Percentiles rank a stretch among this genome's conserved stretches.
These are phyloP conservation scores for Saprolegnia parasitica DNA, from an alignment of 352 stramenopile genomes.

Conservation along the genomic window DNA sequence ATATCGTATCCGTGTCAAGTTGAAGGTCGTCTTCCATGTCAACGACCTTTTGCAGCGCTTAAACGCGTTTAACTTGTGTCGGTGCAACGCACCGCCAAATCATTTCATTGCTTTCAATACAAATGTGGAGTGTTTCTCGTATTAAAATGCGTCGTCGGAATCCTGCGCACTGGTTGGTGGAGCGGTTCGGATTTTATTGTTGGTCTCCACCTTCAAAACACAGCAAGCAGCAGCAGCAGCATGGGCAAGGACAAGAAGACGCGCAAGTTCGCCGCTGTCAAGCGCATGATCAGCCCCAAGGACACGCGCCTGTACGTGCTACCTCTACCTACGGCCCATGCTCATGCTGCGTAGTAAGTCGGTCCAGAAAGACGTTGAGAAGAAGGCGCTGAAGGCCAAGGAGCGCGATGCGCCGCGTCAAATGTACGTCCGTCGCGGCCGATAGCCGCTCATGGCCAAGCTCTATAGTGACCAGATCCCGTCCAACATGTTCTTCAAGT, in stretches of 20 bases:
- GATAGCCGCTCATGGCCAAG: background rate
- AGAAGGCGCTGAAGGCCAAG: conserved; percentile 84
- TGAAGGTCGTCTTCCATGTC: too few relatives aligned
- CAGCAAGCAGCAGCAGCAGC: background rate
- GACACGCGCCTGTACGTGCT: conserved; percentile 92
- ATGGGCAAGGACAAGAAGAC: conserved; percentile 97
- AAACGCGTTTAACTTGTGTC: too few relatives aligned
- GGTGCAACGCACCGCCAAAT: too few relatives aligned
- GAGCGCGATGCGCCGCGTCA: conserved; percentile 90
- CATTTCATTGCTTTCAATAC: conserved; percentile 1
- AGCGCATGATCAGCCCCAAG: conserved; percentile 98
- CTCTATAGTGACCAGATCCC: conserved; percentile 89
- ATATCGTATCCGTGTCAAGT: too few relatives aligned
- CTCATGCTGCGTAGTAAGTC: conserved; percentile 48
- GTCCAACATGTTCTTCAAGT: conserved; percentile 99
- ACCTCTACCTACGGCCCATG: background rate
- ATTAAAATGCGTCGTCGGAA: background rate
- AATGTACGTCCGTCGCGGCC: conserved; percentile 55
- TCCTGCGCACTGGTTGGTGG: conserved; percentile 24
- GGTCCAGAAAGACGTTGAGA: conserved; percentile 62
- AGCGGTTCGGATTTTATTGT: background rate
- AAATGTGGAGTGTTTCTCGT: background rate
- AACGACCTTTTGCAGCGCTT: too few relatives aligned
- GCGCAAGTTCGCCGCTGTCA: conserved; percentile 96
- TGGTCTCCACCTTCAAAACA: background rate